These are phyloP conservation scores for Calonectria ilicicola DNA, from an alignment of 2,329 filamentous ascomycete species.

Conservation along the genomic window DNA sequence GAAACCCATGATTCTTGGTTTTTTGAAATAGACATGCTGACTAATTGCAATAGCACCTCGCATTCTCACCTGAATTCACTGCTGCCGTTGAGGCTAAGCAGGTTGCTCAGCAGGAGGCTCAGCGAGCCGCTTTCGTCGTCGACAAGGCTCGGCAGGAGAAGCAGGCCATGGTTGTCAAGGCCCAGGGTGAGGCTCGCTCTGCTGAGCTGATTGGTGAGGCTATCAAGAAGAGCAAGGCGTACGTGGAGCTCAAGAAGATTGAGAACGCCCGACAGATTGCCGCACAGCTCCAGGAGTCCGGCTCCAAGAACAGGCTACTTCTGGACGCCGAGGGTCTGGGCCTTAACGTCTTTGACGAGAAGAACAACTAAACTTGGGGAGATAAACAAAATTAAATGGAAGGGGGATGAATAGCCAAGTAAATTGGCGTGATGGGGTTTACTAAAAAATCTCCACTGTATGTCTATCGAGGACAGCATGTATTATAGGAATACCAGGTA, in stretches of 20 bases:
- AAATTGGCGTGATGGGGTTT: constrained; percentile 25
- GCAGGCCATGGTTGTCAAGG: constrained; percentile 97
- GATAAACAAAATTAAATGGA: neutral
- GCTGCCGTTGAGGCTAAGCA: constrained; percentile 81
- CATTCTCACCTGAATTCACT: constrained; percentile 80
- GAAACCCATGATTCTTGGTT: constrained; percentile 39
- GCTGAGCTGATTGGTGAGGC: constrained; percentile 98
- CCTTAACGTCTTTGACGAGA: constrained; percentile 81
- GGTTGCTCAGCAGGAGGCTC: constrained; percentile 90
- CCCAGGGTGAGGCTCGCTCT: constrained; percentile 98
- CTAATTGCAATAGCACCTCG: constrained; percentile 66
- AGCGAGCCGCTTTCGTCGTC: constrained; percentile 95
- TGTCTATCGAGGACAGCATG: constrained; percentile 46
- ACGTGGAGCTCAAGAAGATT: constrained; percentile 97
- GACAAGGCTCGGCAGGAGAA: constrained; percentile 99
- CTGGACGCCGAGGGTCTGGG: constrained; percentile 92
- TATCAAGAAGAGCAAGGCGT: constrained; percentile 99
- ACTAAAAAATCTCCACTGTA: constrained; percentile 61
- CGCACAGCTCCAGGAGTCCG: constrained; percentile 84
- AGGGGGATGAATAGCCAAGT: neutral
- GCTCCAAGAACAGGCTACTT: constrained; percentile 92
- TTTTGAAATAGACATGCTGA: constrained; percentile 12
- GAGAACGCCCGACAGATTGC: constrained; percentile 95
- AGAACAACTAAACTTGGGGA: constrained; percentile 34
- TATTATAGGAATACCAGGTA: constrained; percentile 45